Base-by-base conservation (phyloP, 768 basidiomycete genomes). In the Lanmaoa rubissima region DNA sequence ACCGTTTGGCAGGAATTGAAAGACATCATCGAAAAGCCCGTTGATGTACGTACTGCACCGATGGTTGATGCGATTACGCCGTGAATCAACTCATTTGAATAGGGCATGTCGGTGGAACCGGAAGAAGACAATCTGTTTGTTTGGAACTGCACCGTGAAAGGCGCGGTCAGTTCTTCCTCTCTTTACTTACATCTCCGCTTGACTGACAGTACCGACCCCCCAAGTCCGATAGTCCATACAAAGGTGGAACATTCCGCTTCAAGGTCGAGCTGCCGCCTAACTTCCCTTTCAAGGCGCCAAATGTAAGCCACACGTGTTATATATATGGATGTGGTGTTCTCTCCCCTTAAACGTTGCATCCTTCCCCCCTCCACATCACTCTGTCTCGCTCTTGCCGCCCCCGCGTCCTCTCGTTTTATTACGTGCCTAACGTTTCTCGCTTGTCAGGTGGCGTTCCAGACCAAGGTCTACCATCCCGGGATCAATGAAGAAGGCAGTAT, bases 391-490 rank as follows among this genome's bases (percentile, higher is more conserved):
- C 24, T 53, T 50, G 36, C 51, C 28, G 19, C 26, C 51, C 41
- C 49, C 24, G 39, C 47, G 41, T 32, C 39, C 34, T 58, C 49
- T 48, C 26, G 21, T 53, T 40, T 51, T 31, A 35, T 62, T 64
- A 65, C 68, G 63, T 69, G 58, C 34, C 57, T 53, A 21, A 65
- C 39, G 21, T 44, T 48, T 48, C 42, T 28, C 38, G 47, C 44
- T 46, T 54, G 51, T 47, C 57, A 93, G 91, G 89, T 94, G 41
- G 84, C 82, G 38, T 93, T 94, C 72, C 83, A 77, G 40, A 94
- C 92, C 53, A 92, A 86, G 79, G 87, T 94, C 45, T 94, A 94
- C 68, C 92, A 94, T 71, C 92, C 92, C 28, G 92, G 92, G 38
- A 89, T 94, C 69, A 92, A 94, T 60, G 92, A 93, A 54, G 90